A percentile compares a stretch with the other conserved stretches of the same genome.
Conservation (phyloP, 2,329 filamentous ascomycete species). For the Simplicillium aogashimaense region DNA sequence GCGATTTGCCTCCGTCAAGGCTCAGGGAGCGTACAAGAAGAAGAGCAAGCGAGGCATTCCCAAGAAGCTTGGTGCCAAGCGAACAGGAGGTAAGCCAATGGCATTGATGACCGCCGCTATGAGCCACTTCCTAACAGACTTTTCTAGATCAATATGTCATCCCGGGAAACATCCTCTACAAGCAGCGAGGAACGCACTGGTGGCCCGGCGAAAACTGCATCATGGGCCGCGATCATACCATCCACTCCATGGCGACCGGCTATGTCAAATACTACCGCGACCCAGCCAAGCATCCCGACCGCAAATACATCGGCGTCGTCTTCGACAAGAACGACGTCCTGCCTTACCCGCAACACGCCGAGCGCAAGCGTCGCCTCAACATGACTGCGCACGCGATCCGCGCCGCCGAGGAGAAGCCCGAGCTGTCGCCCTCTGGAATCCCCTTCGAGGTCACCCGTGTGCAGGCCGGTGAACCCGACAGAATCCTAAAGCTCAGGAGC, state of each 20-base stretch:
- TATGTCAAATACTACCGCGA: conserved; percentile 98
- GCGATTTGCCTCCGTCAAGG: conserved; percentile 49
- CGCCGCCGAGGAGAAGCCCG: conserved; percentile 23
- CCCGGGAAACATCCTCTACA: conserved; percentile 95
- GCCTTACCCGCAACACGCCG: conserved; percentile 64
- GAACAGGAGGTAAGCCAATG: conserved; percentile 62
- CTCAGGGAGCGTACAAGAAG: conserved; percentile 59
- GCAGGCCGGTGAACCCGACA: conserved; percentile 29
- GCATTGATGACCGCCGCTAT: background rate
- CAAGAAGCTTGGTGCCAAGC: conserved; percentile 92
- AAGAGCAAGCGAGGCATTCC: conserved; percentile 48
- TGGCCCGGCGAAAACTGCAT: conserved; percentile 90
- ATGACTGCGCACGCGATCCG: conserved; percentile 50
- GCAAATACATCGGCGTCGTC: conserved; percentile 90
- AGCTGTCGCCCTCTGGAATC: conserved; percentile 39
- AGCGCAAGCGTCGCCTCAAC: conserved; percentile 65
- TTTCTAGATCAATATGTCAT: conserved; percentile 77
- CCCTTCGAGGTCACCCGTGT: conserved; percentile 34
- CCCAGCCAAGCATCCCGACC: conserved; percentile 67
- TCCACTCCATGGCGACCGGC: conserved; percentile 74
- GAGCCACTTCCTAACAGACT: conserved; percentile 5
- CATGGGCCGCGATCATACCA: conserved; percentile 94
- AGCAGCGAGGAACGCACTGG: conserved; percentile 90
- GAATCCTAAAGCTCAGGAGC: conserved; percentile 37
- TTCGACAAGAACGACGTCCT: conserved; percentile 75